phyloP scores from a whole-genome alignment of 805 yeast genomes.

The Schwanniomyces occidentalis region DNA sequence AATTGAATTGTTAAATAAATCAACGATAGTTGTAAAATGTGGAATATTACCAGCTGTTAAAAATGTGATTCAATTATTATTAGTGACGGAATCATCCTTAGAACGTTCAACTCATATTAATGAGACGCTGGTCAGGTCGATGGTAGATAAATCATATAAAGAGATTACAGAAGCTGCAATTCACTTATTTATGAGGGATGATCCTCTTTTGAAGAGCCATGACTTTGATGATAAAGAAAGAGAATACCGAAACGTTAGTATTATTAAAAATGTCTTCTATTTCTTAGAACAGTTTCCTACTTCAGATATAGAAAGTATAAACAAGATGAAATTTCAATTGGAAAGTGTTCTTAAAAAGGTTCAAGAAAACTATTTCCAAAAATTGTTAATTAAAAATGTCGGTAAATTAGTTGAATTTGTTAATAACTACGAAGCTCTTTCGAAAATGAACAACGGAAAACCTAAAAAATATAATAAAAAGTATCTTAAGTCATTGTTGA shows the following conservation, averaged over 20 bases:
- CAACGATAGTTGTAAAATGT: slow-evolving; percentile 36
- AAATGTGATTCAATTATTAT: slow-evolving; percentile 33
- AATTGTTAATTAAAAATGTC: slow-evolving; percentile 46
- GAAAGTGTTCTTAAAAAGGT: slow-evolving; percentile 27
- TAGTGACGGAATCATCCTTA: slow-evolving; percentile 33
- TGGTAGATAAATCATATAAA: slow-evolving; percentile 31
- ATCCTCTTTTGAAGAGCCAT: slow-evolving; percentile 43
- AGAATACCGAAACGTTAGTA: slow-evolving; percentile 39
- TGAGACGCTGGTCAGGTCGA: slow-evolving; percentile 17
- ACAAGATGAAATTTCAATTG: slow-evolving; percentile 23
- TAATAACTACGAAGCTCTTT: slow-evolving; percentile 56
- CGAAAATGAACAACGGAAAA: slow-evolving; percentile 50
- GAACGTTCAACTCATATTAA: slow-evolving; percentile 21
- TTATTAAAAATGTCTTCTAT: slow-evolving; percentile 39
- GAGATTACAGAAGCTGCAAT: slow-evolving; percentile 33
- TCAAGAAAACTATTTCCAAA: slow-evolving; percentile 33
- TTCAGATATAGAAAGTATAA: slow-evolving; percentile 22
- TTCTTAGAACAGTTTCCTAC: slow-evolving; percentile 33
- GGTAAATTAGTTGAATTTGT: slow-evolving; percentile 71
- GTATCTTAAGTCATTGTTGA: slow-evolving; percentile 56
- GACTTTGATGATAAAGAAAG: slow-evolving; percentile 46
- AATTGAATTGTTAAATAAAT: slow-evolving; percentile 36
- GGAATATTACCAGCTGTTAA: slow-evolving; percentile 36
- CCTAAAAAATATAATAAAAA: slow-evolving; percentile 66
- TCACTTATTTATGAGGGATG: slow-evolving; percentile 39